Base-by-base conservation (phyloP, 2,329 filamentous ascomycete genomes). In the Aphanoascus verrucosus region DNA sequence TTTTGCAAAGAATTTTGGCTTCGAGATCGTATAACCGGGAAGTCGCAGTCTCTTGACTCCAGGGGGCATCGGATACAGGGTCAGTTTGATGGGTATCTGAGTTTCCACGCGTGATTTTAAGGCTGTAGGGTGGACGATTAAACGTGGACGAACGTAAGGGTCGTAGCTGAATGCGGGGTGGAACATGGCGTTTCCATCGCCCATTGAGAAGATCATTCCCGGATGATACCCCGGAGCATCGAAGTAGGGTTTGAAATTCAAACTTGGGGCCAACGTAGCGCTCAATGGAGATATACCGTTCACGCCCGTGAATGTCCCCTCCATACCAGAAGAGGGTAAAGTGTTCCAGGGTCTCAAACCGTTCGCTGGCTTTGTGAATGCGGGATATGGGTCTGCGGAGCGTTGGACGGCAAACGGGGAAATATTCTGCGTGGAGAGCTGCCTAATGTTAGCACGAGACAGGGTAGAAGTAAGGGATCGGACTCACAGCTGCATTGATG, bases 61-160 rank as follows among this genome's bases (percentile, higher is more conserved):
- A 0, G 77, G 72, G 1, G 90, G 89, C 45, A 94, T 74, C 17
- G 86, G 82, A 54, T 82, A 84, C 38, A 97, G 70, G 0, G 83
- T 85, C 69, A 97, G 77, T 62, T 84, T 84, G 60, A 96, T 88
- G 7, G 86, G 87, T 61, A 97, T 96, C 66, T 97, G 93, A 0
- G 93, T 97, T 72, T 98, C 93, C 15, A 97, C 93, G 19, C 93
- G 83, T 14, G 90, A 95, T 69, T 96, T 97, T 54, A 81, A 66
- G 4, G 84, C 84, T 2, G 81, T 86, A 4, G 82, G 81, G 57
- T 83, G 77, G 42, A 87, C 80, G 11, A 77, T 78, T 38, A 87
- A 67, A 49, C 69, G 61, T 19, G 73, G 72, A 35, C 67, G 67
- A 23, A 69, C 61, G 5, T 66, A 59, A 8, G 58, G 61, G 23